Conservation (phyloP, 1,284 basidiomycete genomes). For the Abortiporus biennis region DNA sequence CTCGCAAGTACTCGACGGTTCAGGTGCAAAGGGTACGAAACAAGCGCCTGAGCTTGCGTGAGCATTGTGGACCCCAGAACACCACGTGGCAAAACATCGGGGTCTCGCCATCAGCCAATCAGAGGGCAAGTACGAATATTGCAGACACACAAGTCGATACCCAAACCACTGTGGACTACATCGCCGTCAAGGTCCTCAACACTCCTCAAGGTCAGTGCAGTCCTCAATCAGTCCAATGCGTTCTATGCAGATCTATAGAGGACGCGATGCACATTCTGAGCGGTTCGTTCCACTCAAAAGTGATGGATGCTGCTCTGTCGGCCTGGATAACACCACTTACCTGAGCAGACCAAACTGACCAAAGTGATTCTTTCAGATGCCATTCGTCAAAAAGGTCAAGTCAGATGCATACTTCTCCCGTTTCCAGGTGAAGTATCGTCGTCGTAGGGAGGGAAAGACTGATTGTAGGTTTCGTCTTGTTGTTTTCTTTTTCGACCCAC, state of each 20-base stretch:
- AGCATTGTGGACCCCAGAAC: not conserved
- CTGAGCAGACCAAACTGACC: conserved; percentile 9
- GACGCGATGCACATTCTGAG: not conserved
- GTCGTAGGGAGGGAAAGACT: conserved; percentile 96
- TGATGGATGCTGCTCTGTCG: conserved; percentile 22
- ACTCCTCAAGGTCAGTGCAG: conserved; percentile 49
- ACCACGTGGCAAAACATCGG: not conserved
- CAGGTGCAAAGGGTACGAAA: no score
- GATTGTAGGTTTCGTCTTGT: conserved; percentile 63
- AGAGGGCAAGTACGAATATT: not conserved
- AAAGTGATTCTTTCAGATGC: conserved; percentile 51
- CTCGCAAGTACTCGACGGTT: no score
- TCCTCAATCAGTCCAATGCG: not conserved
- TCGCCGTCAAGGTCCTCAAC: conserved; percentile 24
- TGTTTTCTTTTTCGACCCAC: not conserved
- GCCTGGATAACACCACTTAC: conserved; percentile 28
- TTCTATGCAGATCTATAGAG: not conserved
- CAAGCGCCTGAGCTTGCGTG: no score
- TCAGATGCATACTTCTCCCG: conserved; percentile 94
- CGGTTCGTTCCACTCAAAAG: conserved; percentile 1
- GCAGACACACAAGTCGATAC: not conserved
- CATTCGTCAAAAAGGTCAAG: conserved; percentile 87
- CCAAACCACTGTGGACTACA: conserved; percentile 11
- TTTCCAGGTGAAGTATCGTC: conserved; percentile 96
- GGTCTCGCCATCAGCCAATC: conserved; percentile 4